Evolutionary conservation across 305 asterid species (phyloP), one percentile per base, ranked within the genome.

Genomic region (Andrographis paniculata): DNA sequence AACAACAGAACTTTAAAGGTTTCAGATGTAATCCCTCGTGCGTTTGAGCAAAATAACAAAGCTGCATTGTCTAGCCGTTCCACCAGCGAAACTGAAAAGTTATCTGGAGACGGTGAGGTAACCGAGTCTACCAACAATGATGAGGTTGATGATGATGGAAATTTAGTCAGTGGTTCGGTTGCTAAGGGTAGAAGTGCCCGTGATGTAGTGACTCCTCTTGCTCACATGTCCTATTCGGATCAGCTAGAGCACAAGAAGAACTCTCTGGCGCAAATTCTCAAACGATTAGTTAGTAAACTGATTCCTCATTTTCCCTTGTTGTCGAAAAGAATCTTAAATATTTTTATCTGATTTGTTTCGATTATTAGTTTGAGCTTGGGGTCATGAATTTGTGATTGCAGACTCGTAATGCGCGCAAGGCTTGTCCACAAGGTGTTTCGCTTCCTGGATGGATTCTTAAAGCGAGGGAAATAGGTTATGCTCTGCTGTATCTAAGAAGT

Each of bases 321-420:
- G 12, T 33, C 2, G 8, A 11, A 33, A 33, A 2, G 2, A 2
- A 6, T 4, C n/a, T 33, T 33, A 9, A 6, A 6, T 33, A n/a
- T 13, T 33, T 12, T 3, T 4, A 18, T 8, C 33, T 4, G 4
- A 1, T 21, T 45, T 21, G 12, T 8, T 0, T 1, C 5, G 7
- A 4, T 38, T 46, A 3, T 41, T 33, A 42, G 47, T 43, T 14
- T 52, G 55, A 65, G 13, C 59, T 33, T 23, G 65, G 37, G 48
- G 33, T 17, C 49, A 50, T 39, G 39, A 30, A 51, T 58, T 62
- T 66, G 53, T 52, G 20, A 49, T 62, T 76, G 71, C 58, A 85
- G 98, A 82, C 98, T 45, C 81, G 83, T 35, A 82, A 75, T 75
- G 93, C 86, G 9, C 94, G 93, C 9, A 89, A 85, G 78, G 98